Conservation (phyloP, 2,329 filamentous ascomycete species). For the Ophiostoma ulmi region DNA sequence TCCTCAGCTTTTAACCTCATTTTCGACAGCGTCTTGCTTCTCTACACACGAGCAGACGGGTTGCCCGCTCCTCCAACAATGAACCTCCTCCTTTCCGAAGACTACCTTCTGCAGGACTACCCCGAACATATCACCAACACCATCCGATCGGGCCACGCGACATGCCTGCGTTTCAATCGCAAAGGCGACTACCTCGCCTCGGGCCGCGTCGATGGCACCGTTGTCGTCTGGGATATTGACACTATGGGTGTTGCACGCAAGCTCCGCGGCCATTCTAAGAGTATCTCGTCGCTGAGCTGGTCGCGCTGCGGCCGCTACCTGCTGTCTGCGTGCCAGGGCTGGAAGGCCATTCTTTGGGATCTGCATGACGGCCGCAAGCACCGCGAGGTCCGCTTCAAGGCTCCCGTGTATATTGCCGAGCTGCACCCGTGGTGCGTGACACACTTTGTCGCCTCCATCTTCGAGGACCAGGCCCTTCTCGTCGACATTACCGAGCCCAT, state of each 20-base stretch:
- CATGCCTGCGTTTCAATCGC: conserved; percentile 79
- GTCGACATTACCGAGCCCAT: conserved; percentile 70
- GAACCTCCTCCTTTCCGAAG: conserved; percentile 58
- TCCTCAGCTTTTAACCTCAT: not conserved
- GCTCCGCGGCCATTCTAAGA: conserved; percentile 84
- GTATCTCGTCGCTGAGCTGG: conserved; percentile 94
- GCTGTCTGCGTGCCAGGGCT: conserved; percentile 88
- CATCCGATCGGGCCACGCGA: conserved; percentile 66
- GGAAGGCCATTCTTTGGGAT: conserved; percentile 96
- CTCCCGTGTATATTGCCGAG: conserved; percentile 92
- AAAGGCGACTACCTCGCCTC: conserved; percentile 92
- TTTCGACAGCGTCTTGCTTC: not conserved
- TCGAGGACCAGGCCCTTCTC: conserved; percentile 85
- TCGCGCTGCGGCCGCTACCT: conserved; percentile 86
- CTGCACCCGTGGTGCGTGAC: conserved; percentile 82
- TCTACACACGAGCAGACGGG: not conserved
- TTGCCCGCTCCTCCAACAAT: conserved; percentile 34
- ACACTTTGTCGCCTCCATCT: conserved; percentile 84
- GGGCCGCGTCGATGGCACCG: conserved; percentile 86
- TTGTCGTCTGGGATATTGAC: conserved; percentile 95
- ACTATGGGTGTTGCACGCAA: conserved; percentile 96
- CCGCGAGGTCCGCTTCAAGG: conserved; percentile 83
- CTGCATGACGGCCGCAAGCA: conserved; percentile 63
- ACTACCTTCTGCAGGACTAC: conserved; percentile 70
- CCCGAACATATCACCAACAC: conserved; percentile 85